Percentiles rank a stretch among this genome's conserved stretches.
Evolutionary conservation across 352 stramenopile genomes (phyloP).

Genomic region (Phytophthora hybrid): DNA sequence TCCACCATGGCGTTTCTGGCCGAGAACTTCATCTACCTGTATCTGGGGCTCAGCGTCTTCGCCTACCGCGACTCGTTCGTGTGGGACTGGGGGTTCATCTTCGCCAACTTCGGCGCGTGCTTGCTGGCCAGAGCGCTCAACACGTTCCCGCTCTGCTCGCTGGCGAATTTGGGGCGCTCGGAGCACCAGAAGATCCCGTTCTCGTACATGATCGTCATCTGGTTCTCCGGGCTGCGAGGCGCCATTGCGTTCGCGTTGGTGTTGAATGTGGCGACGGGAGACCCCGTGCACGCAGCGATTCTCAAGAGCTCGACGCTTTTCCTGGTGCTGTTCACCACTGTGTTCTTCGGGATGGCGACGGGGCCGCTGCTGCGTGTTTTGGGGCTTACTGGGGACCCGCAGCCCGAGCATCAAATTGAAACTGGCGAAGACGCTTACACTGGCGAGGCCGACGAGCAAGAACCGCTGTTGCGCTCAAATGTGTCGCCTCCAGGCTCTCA

Average conservation of each 20-base stretch:
- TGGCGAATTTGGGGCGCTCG: constrained; percentile 60
- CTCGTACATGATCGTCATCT: constrained; percentile 88
- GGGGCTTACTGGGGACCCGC: constrained; percentile 34
- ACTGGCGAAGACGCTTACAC: constrained; percentile 21
- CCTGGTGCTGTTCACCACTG: constrained; percentile 71
- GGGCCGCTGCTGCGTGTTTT: constrained; percentile 52
- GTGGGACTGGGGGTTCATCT: constrained; percentile 77
- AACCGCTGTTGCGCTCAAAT: constrained; percentile 15
- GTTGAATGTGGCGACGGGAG: constrained; percentile 68
- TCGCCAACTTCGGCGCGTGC: constrained; percentile 55
- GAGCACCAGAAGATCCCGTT: constrained; percentile 56
- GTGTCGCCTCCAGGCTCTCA: constrained; percentile 35
- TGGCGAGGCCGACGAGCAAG: constrained; percentile 30
- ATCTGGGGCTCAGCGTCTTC: constrained; percentile 77
- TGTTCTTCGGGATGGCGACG: constrained; percentile 61
- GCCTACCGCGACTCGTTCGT: constrained; percentile 64
- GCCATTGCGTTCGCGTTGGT: constrained; percentile 93
- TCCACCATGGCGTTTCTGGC: constrained; percentile 69
- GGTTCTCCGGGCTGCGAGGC: constrained; percentile 93
- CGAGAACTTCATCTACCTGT: constrained; percentile 82
- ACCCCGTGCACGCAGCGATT: constrained; percentile 58
- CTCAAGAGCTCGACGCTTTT: constrained; percentile 75
- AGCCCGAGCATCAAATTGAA: constrained; percentile 9
- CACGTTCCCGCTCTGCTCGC: constrained; percentile 75
- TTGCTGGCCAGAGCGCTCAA: constrained; percentile 67